Conservation (phyloP, 331 rosid genomes). For the Rhamnella rubrinervis region DNA sequence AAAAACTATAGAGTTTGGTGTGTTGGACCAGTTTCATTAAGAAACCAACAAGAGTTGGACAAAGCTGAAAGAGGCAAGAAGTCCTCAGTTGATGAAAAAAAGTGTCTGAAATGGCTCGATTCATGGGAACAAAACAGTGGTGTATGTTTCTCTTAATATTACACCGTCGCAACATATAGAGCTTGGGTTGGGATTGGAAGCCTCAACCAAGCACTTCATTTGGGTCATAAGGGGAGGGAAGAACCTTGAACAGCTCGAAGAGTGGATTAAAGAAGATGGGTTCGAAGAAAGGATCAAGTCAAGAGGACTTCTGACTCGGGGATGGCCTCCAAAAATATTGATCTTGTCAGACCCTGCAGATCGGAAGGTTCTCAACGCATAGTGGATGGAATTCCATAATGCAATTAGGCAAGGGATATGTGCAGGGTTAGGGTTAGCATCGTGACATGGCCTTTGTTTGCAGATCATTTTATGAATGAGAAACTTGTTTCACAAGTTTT, state of each 20-base stretch:
- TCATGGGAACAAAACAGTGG: slow-evolving; percentile 21
- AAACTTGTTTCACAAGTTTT: slow-evolving; percentile 23
- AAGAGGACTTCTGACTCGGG: slow-evolving; percentile 28
- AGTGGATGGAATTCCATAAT: slow-evolving; percentile 47
- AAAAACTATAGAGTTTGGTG: slow-evolving; percentile 14
- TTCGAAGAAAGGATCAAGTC: slow-evolving; percentile 31
- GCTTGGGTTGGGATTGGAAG: slow-evolving; percentile 16
- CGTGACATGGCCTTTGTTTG: slow-evolving; percentile 42
- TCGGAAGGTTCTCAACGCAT: slow-evolving; percentile 41
- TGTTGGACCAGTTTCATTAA: slow-evolving; percentile 20
- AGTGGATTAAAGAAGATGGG: slow-evolving; percentile 28
- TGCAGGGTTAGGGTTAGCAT: slow-evolving; percentile 38
- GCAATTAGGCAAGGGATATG: slow-evolving; percentile 39
- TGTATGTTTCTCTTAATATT: slow-evolving; percentile 2
- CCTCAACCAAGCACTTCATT: slow-evolving; percentile 1
- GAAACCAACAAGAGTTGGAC: slow-evolving; percentile 3
- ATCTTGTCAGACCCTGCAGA: slow-evolving; percentile 33
- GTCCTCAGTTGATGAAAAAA: slow-evolving; percentile 12
- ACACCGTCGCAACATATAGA: slow-evolving; percentile 14
- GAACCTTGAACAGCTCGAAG: slow-evolving; percentile 18
- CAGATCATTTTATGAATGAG: slow-evolving; percentile 38
- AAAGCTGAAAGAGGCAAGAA: slow-evolving; percentile 24
- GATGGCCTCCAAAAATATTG: slow-evolving; percentile 46
- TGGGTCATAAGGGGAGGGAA: slow-evolving; percentile 7
- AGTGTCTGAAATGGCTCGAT: slow-evolving; percentile 38